A percentile compares a stretch with the other conserved stretches of the same genome.
Evolutionary conservation across 768 basidiomycete genomes (phyloP).

Genomic region (Suillus tomentosus): DNA sequence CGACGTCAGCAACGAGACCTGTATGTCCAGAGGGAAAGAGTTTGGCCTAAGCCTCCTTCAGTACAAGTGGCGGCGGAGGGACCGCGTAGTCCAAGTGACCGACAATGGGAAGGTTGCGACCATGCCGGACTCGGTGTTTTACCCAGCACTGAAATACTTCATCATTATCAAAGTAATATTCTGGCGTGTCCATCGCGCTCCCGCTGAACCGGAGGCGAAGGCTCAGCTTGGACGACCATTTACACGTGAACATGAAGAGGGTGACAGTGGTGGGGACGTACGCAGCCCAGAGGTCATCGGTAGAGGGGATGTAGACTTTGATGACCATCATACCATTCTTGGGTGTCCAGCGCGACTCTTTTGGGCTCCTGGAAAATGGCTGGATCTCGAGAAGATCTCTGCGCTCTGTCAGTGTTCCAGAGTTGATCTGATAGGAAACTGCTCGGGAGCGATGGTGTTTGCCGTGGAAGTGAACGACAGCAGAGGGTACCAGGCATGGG

Average conservation of each 20-base stretch:
- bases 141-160: constrained; percentile 38
- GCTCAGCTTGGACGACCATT: constrained; percentile 38
- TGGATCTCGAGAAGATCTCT: not conserved
- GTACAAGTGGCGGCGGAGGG: too few relatives aligned
- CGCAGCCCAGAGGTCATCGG: constrained; percentile 43
- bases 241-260: constrained; percentile 34
- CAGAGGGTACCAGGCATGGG: not conserved
- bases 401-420: not conserved
- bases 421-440: constrained; percentile 1
- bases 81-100: constrained; percentile 24
- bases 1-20: not conserved
- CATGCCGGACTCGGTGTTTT: constrained; percentile 32
- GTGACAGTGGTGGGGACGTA: constrained; percentile 34
- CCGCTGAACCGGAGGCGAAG: constrained; percentile 37
- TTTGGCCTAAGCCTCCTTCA: not conserved
- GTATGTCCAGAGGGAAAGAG: not conserved
- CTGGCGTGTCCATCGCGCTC: constrained; percentile 31
- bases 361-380: not conserved
- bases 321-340: constrained; percentile 37
- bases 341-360: constrained; percentile 33
- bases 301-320: constrained; percentile 42
- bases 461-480: not conserved
- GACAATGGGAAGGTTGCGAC: constrained; percentile 38
- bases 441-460: constrained; percentile 12
- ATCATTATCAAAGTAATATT: constrained; percentile 33